These are phyloP conservation scores for Neurospora tetraspora DNA, from an alignment of 495 filamentous ascomycete species.

Conservation along the genomic window DNA sequence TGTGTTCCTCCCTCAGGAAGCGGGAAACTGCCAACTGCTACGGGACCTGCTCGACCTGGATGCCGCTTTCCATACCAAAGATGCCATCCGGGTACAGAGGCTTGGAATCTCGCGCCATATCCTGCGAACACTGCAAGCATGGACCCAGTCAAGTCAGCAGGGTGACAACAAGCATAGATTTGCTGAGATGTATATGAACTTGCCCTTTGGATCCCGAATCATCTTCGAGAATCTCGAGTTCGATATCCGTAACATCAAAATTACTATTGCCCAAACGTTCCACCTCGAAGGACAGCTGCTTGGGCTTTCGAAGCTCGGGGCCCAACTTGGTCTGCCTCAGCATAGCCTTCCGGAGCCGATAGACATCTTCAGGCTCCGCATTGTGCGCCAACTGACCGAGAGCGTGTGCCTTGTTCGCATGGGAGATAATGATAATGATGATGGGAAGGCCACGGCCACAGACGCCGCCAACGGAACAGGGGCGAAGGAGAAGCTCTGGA, in stretches of 20 bases:
- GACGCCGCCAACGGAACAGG: not conserved
- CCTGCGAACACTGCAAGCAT: conserved; percentile 32
- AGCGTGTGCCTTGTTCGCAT: conserved; percentile 36
- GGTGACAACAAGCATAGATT: not conserved
- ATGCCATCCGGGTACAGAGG: conserved; percentile 24
- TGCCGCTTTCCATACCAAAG: conserved; percentile 39
- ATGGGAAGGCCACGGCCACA: not conserved
- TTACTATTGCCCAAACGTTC: conserved; percentile 30
- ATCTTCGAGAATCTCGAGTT: conserved; percentile 32
- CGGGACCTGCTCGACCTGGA: conserved; percentile 34
- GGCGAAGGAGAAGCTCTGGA: conserved; percentile 21
- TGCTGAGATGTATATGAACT: conserved; percentile 13
- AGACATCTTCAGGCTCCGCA: conserved; percentile 30
- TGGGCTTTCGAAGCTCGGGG: conserved; percentile 15
- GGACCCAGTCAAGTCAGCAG: conserved; percentile 15
- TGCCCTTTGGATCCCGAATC: conserved; percentile 39
- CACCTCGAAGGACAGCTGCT: conserved; percentile 34
- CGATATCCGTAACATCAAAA: conserved; percentile 25
- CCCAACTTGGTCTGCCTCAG: conserved; percentile 19
- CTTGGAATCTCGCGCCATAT: conserved; percentile 35
- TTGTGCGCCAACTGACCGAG: conserved; percentile 35
- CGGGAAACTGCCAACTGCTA: conserved; percentile 16
- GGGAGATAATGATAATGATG: not conserved
- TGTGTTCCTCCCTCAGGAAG: conserved; percentile 36
- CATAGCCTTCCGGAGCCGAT: conserved; percentile 22